phyloP scores from a whole-genome alignment of 1,139 yeast species.

The Arxiozyma slooffiae region DNA sequence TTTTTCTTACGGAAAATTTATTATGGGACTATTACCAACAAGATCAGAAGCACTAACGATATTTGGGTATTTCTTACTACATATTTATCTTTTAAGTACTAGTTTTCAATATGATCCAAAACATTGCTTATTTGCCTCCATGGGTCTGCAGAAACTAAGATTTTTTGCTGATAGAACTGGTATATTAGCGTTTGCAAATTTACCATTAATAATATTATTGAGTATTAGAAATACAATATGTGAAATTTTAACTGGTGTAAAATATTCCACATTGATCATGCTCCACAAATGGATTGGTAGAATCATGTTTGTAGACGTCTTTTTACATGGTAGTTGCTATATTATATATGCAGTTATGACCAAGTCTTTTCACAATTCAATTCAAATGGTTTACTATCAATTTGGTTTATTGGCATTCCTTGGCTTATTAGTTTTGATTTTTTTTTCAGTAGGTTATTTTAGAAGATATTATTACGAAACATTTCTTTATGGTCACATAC shows the following conservation, averaged over 20 bases:
- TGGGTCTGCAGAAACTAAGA: slow-evolving; percentile 34
- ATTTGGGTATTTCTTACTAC: slow-evolving; percentile 38
- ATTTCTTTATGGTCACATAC: slow-evolving; percentile 50
- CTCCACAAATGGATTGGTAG: slow-evolving; percentile 63
- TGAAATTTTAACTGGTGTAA: slow-evolving; percentile 56
- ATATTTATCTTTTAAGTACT: slow-evolving; percentile 36
- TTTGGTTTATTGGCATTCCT: slow-evolving; percentile 49
- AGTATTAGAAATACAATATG: slow-evolving; percentile 58
- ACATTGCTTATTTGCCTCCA: slow-evolving; percentile 36
- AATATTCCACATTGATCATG: slow-evolving; percentile 46
- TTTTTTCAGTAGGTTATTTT: slow-evolving; percentile 41
- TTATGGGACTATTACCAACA: slow-evolving; percentile 32
- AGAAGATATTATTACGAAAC: slow-evolving; percentile 54
- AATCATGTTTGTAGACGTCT: slow-evolving; percentile 29
- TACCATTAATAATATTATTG: slow-evolving; percentile 45
- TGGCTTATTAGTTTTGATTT: slow-evolving; percentile 34
- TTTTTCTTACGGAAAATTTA: slow-evolving; percentile 3
- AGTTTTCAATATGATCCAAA: slow-evolving; percentile 33
- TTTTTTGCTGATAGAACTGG: slow-evolving; percentile 45
- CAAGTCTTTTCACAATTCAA: slow-evolving; percentile 7
- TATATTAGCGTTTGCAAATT: slow-evolving; percentile 37
- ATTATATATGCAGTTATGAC: slow-evolving; percentile 26
- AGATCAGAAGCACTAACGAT: slow-evolving; percentile 50
- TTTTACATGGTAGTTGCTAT: slow-evolving; percentile 43
- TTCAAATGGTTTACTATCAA: slow-evolving; percentile 25